A percentile compares a stretch with the other conserved stretches of the same genome.
These are phyloP conservation scores for Hemisphaericaspora subhashii DNA, from an alignment of 1,139 yeast species.

Conservation along the genomic window DNA sequence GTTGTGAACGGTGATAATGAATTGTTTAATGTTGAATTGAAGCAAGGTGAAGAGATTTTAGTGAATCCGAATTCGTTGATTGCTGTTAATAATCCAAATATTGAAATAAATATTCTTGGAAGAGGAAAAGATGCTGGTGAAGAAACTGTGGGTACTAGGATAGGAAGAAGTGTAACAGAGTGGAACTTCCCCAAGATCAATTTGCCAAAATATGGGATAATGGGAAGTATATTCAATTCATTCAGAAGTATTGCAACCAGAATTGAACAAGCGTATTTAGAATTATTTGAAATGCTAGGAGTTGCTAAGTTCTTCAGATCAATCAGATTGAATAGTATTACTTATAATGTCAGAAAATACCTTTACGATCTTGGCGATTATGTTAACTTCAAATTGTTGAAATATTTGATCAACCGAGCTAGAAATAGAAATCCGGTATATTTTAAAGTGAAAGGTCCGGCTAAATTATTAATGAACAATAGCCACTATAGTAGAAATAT, in stretches of 20 bases:
- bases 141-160: not conserved
- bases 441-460: slow-evolving; percentile 28
- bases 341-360: not conserved
- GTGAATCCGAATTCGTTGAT: slow-evolving; percentile 37
- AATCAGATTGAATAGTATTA: not conserved
- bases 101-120: slow-evolving; percentile 1
- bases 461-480: slow-evolving; percentile 23
- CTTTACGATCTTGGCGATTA: not conserved
- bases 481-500: slow-evolving; percentile 7
- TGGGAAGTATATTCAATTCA: slow-evolving; percentile 5
- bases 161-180: not conserved
- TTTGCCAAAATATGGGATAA: slow-evolving; percentile 9
- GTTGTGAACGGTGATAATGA: slow-evolving; percentile 39
- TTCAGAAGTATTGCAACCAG: not conserved
- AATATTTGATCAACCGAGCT: slow-evolving; percentile 12
- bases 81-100: slow-evolving; percentile 24
- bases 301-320: not conserved
- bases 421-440: slow-evolving; percentile 22
- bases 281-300: not conserved
- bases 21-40: slow-evolving; percentile 30
- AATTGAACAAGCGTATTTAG: not conserved
- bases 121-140: not conserved
- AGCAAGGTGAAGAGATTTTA: slow-evolving; percentile 30
- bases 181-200: slow-evolving; percentile 8
- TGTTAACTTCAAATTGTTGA: slow-evolving; percentile 10